Conservation (phyloP, 768 basidiomycete species). For the Boletus subparvulus region DNA sequence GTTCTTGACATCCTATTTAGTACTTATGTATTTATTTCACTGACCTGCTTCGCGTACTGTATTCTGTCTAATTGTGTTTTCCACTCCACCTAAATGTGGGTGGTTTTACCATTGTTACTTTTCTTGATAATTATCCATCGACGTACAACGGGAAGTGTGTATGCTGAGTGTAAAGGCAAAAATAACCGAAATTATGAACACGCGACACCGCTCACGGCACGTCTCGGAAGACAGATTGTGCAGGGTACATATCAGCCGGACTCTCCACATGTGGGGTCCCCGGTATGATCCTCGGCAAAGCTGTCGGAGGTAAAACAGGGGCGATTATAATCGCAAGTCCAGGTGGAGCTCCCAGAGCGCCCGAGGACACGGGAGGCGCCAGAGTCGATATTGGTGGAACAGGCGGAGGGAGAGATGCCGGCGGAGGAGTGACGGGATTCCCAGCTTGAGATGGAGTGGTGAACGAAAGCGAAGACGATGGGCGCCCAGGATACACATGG, state of each 20-base stretch:
- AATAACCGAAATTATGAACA: neutral
- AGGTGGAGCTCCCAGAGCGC: neutral
- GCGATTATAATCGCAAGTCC: constrained; percentile 2
- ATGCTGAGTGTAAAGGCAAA: neutral
- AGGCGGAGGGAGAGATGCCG: constrained; percentile 9
- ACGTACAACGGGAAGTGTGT: neutral
- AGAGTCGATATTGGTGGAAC: constrained; percentile 23
- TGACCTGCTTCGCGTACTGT: constrained; percentile 2
- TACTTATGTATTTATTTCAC: constrained; percentile 7
- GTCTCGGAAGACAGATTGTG: constrained; percentile 11
- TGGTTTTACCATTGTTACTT: neutral
- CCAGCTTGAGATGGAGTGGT: constrained; percentile 9
- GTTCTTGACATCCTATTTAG: neutral
- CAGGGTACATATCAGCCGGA: constrained; percentile 27
- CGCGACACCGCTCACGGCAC: neutral
- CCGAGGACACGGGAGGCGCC: constrained; percentile 1
- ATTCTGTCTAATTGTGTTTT: neutral
- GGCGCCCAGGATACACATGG: neutral
- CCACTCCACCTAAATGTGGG: neutral
- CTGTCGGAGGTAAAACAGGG: constrained; percentile 8
- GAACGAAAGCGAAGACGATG: constrained; percentile 4
- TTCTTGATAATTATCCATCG: constrained; percentile 2
- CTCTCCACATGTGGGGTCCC: constrained; percentile 31
- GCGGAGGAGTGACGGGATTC: neutral
- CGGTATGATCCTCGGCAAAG: constrained; percentile 22